Base-by-base conservation (phyloP, 2,329 filamentous ascomycete species). In the Rhynchosporium agropyri region DNA sequence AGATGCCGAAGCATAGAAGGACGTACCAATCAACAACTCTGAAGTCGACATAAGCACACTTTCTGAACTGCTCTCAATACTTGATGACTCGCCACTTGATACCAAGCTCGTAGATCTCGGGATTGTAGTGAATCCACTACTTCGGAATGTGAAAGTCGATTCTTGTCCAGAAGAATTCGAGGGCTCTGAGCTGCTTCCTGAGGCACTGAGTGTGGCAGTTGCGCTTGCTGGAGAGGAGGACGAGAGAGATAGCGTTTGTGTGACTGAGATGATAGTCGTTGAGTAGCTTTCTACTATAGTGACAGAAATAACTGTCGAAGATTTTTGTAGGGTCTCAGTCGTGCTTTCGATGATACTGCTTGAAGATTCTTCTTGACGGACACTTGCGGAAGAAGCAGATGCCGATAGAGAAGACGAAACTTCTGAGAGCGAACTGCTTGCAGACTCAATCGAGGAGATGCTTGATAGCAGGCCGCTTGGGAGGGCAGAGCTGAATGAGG, bases 111-210 rank as follows among this genome's bases (percentile, higher is more conserved):
- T n/a, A 20, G 49, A 36, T n/a, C 49, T 36, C 49, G 49, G 49
- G 8, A 53, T n/a, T 12, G 53, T 55, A 1, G 53, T 26, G 38
- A 55, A 43, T 7, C 53, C 53, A 40, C 53, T 55, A 20, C 53
- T 55, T 20, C n/a, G 33, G 15, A 36, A 40, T 9, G 36, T 40
- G 13, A 42, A 36, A 9, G 26, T 51, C 49, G 28, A 42, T 9
- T 1, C n/a, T 43, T 46, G 43, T n/a, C 15, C 15, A 15, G 43
- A 20, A 8, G 43, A 46, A 20, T 6, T 46, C n/a, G 43, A 46
- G 1, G 7, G 15, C 3, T n/a, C n/a, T 26, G 15, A 8, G 6
- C 43, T n/a, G n/a, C 43, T 46, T 26, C 26, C 43, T n/a, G 33
- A 15, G 26, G 3, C 29, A 12, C 51, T 54, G 13, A 36, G 29